Base-by-base conservation (phyloP, 805 yeast genomes). In the Wickerhamiella domercqiae region DNA sequence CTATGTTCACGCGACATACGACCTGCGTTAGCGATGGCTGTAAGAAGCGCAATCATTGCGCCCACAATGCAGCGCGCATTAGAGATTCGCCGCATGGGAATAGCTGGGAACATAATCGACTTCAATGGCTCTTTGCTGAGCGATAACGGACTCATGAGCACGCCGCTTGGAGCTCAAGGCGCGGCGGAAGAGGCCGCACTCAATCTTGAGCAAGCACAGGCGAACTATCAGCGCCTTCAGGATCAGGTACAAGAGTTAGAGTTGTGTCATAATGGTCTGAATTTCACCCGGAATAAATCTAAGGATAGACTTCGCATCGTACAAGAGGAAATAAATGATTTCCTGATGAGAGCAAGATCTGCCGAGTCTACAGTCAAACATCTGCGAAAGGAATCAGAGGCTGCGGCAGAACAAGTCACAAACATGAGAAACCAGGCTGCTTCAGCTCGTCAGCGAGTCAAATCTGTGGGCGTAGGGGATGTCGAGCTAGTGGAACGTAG, bases 1-100 rank as follows among this genome's bases (percentile, higher is more conserved):
- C 75, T 75, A 16, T 81, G 68, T 50, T 90, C 79, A 34, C 62
- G 70, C 1, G 62, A 64, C 7, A 63, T 75, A 37, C 93, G 82
- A 50, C 70, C 72, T 29, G 96, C 94, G 0, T 70, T 83, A 43
- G 76, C 73, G 43, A 82, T 73, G 55, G 79, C 77, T 3, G 26
- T 24, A 13, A 24, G 26, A 9, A 24, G 11, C 9, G 9, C 11
- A 9, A 13, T 24, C 13, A 24, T 24, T 24, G 26, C 26, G 13
- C 26, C 26, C 9, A 24, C 26, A 24, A 24, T 24, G 26, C 26
- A 24, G 13, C 9, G 13, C 11, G 26, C 26, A 24, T 9, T 24
- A 24, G 26, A 9, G 13, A 24, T 24, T 9, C 26, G 26, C 9
- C 9, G 13, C 9, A 24, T 24, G 26, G 26, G 26, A 9, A 13